Conservation (phyloP, 2,329 filamentous ascomycete genomes). For the Aspergillus brasiliensis region DNA sequence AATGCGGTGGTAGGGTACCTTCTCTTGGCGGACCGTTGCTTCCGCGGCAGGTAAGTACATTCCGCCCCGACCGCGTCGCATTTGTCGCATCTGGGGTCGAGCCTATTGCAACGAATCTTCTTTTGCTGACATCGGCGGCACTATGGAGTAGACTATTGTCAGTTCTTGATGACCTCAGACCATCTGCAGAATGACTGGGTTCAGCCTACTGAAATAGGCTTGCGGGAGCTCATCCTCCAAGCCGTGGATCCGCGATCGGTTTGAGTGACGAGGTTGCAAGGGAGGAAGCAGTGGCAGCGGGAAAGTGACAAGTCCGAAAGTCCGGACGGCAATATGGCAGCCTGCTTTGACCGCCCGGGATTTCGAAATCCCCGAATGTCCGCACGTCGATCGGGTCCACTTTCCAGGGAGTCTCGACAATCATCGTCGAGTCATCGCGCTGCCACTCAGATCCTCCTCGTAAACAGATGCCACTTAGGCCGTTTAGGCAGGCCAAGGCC, state of each 20-base stretch:
- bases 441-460: too few species aligned
- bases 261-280: background rate
- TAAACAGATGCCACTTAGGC: background rate
- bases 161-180: background rate
- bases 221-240: background rate
- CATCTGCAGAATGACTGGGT: background rate
- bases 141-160: constrained; percentile 10
- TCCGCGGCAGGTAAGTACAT: constrained; percentile 21
- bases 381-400: background rate
- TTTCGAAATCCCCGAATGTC: background rate
- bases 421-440: too few species aligned
- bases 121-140: constrained; percentile 21
- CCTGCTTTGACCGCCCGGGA: background rate
- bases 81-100: constrained; percentile 22
- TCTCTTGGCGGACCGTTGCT: constrained; percentile 13
- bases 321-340: background rate
- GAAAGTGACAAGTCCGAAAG: constrained; percentile 5
- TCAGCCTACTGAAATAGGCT: constrained; percentile 14
- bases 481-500: background rate
- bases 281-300: background rate
- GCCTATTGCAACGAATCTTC: constrained; percentile 26
- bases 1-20: constrained; percentile 2
- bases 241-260: background rate
- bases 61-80: constrained; percentile 15
- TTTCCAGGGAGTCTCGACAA: too few species aligned